A percentile compares a stretch with the other conserved stretches of the same genome.
phyloP scores from a whole-genome alignment of 495 filamentous ascomycete genomes.

The Parathielavia appendiculata region DNA sequence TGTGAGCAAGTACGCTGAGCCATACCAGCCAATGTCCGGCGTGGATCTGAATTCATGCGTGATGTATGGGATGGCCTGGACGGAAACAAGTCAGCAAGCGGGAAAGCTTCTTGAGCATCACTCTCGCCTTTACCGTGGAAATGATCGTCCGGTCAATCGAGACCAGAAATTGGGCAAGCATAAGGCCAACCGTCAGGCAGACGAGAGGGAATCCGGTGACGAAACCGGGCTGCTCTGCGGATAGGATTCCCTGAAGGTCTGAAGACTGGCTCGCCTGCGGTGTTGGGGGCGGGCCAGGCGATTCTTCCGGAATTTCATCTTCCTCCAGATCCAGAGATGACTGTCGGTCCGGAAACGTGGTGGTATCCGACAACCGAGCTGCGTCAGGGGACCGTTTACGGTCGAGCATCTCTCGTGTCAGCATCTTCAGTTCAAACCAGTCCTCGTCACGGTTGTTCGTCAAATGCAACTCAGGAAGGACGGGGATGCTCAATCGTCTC shows the following conservation, averaged over 20 bases:
- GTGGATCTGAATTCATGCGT: constrained; percentile 45
- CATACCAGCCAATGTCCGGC: constrained; percentile 54
- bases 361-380: no score
- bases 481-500: no score
- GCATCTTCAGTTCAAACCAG: no score
- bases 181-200: constrained; percentile 33
- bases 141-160: constrained; percentile 44
- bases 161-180: constrained; percentile 38
- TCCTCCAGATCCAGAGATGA: no score
- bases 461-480: no score
- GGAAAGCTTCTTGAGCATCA: neutral
- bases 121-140: constrained; percentile 31
- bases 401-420: no score
- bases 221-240: constrained; percentile 17
- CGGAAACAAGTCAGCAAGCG: constrained; percentile 8
- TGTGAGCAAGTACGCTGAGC: constrained; percentile 49
- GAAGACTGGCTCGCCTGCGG: no score
- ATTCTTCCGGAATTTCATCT: no score
- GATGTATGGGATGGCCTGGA: constrained; percentile 31
- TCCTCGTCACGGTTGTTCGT: no score
- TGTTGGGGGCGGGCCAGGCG: no score
- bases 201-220: constrained; percentile 30
- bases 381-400: no score
- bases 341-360: no score
- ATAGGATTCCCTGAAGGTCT: neutral